These are phyloP conservation scores for Asclepias syriaca DNA, from an alignment of 257 asterid genomes.

Conservation along the genomic window DNA sequence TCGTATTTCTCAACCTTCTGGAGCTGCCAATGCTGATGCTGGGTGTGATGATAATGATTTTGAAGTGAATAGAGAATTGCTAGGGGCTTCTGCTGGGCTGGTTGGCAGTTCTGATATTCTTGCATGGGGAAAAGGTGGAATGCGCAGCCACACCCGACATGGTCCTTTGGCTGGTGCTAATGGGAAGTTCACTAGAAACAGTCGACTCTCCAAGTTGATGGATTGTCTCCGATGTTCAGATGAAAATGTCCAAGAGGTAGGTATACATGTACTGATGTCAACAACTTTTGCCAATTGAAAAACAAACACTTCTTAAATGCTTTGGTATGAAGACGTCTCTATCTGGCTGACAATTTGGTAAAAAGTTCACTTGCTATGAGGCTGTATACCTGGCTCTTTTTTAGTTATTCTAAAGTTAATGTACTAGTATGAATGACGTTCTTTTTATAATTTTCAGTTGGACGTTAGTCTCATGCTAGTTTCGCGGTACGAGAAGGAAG, in stretches of 20 bases:
- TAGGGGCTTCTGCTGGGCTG: conserved; percentile 53
- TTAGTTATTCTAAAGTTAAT: background rate
- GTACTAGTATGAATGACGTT: background rate
- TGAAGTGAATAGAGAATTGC: conserved; percentile 52
- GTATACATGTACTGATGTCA: background rate
- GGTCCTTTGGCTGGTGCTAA: conserved; percentile 51
- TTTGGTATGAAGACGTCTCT: background rate
- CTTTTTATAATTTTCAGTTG: conserved; percentile 46
- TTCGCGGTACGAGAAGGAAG: conserved; percentile 52
- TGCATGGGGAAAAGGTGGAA: conserved; percentile 94
- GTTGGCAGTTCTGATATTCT: conserved; percentile 59
- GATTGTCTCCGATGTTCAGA: conserved; percentile 52
- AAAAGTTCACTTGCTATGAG: background rate
- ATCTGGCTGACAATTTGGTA: background rate
- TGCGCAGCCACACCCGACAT: conserved; percentile 70
- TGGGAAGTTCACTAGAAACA: conserved; percentile 49
- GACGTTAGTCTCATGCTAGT: conserved; percentile 58
- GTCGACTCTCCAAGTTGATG: conserved; percentile 64
- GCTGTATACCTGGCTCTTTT: background rate
- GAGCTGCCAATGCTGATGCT: conserved; percentile 56
- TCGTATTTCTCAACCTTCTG: conserved; percentile 51
- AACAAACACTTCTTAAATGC: background rate
- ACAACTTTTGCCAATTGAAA: background rate
- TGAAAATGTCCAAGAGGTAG: conserved; percentile 56
- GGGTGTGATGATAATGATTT: conserved; percentile 60